A percentile compares a stretch with the other conserved stretches of the same genome.
phyloP scores from a whole-genome alignment of 352 stramenopile species.

The Globisporangium cylindrosporum region DNA sequence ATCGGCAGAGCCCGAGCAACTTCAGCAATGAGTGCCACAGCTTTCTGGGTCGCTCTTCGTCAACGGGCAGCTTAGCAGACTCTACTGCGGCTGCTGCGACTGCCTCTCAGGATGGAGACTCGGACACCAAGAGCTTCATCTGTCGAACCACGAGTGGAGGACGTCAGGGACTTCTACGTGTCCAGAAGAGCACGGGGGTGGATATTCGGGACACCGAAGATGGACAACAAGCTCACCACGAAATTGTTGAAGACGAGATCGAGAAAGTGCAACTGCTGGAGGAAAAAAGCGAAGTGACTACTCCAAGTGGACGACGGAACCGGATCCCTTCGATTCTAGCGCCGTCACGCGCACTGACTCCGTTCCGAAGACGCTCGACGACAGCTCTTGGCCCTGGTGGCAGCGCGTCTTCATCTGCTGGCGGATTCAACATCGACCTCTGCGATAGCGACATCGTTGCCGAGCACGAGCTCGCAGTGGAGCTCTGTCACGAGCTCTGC shows the following conservation, averaged over 20 bases:
- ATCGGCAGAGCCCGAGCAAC: constrained; percentile 4
- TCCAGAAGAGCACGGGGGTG: constrained; percentile 19
- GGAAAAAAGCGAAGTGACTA: neutral
- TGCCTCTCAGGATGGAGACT: constrained; percentile 4
- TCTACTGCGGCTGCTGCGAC: neutral
- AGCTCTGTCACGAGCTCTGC: constrained; percentile 78
- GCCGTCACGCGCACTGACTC: constrained; percentile 4
- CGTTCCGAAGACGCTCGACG: constrained; percentile 13
- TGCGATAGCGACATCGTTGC: constrained; percentile 28
- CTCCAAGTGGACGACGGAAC: neutral
- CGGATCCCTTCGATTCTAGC: neutral
- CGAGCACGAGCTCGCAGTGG: constrained; percentile 53
- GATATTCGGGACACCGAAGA: constrained; percentile 7
- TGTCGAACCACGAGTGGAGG: constrained; percentile 22
- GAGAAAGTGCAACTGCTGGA: constrained; percentile 12
- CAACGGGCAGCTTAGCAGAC: neutral
- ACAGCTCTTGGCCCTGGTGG: neutral
- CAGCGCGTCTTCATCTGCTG: neutral
- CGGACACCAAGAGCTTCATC: constrained; percentile 28
- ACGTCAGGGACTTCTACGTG: constrained; percentile 25
- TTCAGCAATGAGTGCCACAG: constrained; percentile 18
- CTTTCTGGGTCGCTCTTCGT: constrained; percentile 10
- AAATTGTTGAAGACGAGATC: constrained; percentile 1
- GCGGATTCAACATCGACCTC: constrained; percentile 18
- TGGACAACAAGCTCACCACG: neutral